Conservation (phyloP, 768 basidiomycete species). For the Tubosaeta sp. region DNA sequence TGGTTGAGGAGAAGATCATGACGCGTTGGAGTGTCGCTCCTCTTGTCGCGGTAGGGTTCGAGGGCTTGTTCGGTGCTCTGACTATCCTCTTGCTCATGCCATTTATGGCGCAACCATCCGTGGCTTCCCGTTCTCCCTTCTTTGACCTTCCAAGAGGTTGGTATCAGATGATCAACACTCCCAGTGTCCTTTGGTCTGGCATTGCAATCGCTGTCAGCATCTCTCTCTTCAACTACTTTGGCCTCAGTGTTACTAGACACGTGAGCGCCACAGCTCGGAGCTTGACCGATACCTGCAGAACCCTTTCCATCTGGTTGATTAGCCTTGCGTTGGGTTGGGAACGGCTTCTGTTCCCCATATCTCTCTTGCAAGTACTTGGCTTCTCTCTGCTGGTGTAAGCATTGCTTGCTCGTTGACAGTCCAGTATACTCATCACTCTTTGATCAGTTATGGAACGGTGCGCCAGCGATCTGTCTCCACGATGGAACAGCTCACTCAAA, state of each 20-base stretch:
- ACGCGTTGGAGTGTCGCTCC: conserved; percentile 80
- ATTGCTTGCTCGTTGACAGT: conserved; percentile 7
- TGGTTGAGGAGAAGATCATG: conserved; percentile 97
- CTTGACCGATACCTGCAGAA: conserved; percentile 92
- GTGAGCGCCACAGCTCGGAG: conserved; percentile 91
- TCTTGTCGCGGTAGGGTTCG: conserved; percentile 88
- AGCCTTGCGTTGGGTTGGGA: conserved; percentile 92
- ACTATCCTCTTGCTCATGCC: conserved; percentile 80
- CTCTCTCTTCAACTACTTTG: conserved; percentile 84
- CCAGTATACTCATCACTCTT: conserved; percentile 9
- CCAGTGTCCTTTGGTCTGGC: conserved; percentile 62
- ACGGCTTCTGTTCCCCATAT: conserved; percentile 73
- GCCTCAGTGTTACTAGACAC: conserved; percentile 86
- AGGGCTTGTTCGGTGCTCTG: conserved; percentile 86
- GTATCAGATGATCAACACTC: conserved; percentile 80
- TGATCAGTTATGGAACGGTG: conserved; percentile 78
- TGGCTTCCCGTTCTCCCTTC: conserved; percentile 60
- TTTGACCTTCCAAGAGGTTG: conserved; percentile 91
- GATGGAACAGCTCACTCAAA: conserved; percentile 5
- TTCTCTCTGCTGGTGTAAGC: conserved; percentile 89
- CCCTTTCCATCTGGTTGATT: conserved; percentile 93
- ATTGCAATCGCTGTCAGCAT: conserved; percentile 75
- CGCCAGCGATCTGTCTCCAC: conserved; percentile 19
- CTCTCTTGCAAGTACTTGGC: conserved; percentile 75
- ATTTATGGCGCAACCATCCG: conserved; percentile 65